A percentile compares a stretch with the other conserved stretches of the same genome.
These are phyloP conservation scores for Torulaspora indica DNA, from an alignment of 805 yeast species.

Conservation along the genomic window DNA sequence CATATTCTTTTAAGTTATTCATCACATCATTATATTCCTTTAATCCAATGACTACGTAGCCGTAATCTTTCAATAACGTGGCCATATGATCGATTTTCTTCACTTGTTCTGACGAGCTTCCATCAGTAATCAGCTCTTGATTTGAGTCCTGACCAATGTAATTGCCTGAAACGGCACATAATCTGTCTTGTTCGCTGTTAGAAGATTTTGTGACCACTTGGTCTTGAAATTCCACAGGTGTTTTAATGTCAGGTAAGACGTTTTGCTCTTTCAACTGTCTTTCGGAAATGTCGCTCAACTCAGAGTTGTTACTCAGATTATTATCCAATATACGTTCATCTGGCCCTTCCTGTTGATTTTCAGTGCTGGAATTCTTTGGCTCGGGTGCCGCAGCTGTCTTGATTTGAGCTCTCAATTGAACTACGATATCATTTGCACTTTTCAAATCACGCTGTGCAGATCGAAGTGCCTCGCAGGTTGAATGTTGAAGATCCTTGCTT, in stretches of 20 bases:
- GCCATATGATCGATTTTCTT: constrained; percentile 4
- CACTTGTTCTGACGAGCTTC: background rate
- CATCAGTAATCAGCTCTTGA: background rate
- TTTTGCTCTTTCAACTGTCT: too few species aligned
- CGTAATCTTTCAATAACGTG: constrained; percentile 5
- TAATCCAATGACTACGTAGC: constrained; percentile 9
- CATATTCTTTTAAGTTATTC: constrained; percentile 8
- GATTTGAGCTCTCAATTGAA: background rate
- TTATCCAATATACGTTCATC: too few species aligned
- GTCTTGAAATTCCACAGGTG: too few species aligned
- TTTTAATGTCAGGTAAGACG: too few species aligned
- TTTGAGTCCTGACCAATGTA: background rate
- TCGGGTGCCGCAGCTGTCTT: background rate
- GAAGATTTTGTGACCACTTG: background rate
- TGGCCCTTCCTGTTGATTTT: background rate
- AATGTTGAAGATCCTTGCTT: constrained; percentile 1
- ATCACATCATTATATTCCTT: constrained; percentile 12
- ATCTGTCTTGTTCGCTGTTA: background rate
- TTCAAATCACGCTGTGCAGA: background rate
- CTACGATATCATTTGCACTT: background rate
- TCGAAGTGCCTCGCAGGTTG: background rate
- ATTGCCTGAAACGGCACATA: background rate
- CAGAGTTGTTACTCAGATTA: too few species aligned
- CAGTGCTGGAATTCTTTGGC: too few species aligned
- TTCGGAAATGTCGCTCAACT: too few species aligned